Base-by-base conservation (phyloP, 2,329 filamentous ascomycete species). In the Clonostachys byssicola region DNA sequence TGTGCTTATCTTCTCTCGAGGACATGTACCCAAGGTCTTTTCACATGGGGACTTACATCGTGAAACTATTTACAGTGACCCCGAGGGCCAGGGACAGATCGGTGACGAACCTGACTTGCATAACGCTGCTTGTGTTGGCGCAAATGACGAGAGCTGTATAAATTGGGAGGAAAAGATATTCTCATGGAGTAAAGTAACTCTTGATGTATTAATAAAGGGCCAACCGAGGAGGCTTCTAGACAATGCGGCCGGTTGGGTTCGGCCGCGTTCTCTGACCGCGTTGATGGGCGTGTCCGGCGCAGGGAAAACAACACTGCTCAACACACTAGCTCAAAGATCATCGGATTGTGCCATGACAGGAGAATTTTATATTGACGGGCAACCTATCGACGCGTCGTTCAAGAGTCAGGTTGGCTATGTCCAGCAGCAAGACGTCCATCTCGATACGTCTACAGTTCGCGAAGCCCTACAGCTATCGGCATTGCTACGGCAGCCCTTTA, bases 381-480 rank as follows among this genome's bases (percentile, higher is more conserved):
- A 86, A 57, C 77, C 74, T 44, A 75, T 80, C 39, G 82, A 86
- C 52, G 72, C 72, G 13, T 83, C 80, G 3, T 86, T 86, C 70
- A 82, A 86, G 56, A 77, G 83, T 36, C 85, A 85, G 63, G 85
- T 81, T 3, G 83, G 83, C 45, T 86, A 86, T 54, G 83, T 83
- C 40, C 81, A 86, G 56, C 83, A 87, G 59, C 47, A 85, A 56
- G 83, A 87, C 71, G 69, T 54, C 5, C 52, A 54, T 36, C 39
- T 49, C 8, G 23, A 47, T 23, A 54, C 51, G 12, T 44, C 50
- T 3, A 87, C 84, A 9, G 61, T 70, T 36, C 85, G 92, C 51
- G 92, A 96, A 67, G 90, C 91, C 10, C 77, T 97, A 34, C 82
- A 82, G 57, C 96, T 96, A 67, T 91, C 85, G 58, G 92, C 92